Conservation (phyloP, 768 basidiomycete genomes). For the Suillus brevipes region DNA sequence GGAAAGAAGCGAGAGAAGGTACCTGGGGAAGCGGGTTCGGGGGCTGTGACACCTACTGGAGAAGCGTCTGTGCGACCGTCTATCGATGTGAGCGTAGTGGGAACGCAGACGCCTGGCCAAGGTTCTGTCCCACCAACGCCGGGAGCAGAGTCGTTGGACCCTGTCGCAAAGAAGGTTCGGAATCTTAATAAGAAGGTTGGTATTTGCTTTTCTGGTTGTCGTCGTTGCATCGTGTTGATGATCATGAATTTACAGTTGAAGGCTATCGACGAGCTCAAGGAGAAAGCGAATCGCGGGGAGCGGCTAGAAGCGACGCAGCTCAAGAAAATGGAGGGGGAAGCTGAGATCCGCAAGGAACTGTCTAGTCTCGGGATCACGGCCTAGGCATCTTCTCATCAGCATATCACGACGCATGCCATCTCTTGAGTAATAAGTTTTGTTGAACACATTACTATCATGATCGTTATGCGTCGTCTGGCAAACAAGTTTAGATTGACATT, state of each 20-base stretch:
- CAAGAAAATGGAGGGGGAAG: slow-evolving; percentile 95
- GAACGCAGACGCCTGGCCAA: slow-evolving; percentile 15
- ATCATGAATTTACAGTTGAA: slow-evolving; percentile 63
- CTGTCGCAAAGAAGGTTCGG: slow-evolving; percentile 87
- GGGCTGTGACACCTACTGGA: slow-evolving; percentile 29
- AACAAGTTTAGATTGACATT: not conserved
- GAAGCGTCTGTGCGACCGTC: slow-evolving; percentile 32
- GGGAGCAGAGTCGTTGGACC: slow-evolving; percentile 65
- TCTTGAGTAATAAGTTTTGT: not conserved
- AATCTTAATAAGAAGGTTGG: slow-evolving; percentile 94
- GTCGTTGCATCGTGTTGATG: slow-evolving; percentile 11
- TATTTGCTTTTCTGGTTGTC: slow-evolving; percentile 10
- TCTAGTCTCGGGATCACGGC: slow-evolving; percentile 32
- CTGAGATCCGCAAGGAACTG: slow-evolving; percentile 81
- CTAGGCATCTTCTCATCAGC: slow-evolving; percentile 10
- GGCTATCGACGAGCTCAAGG: slow-evolving; percentile 98
- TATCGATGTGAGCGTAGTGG: slow-evolving; percentile 37
- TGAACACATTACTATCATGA: slow-evolving; percentile 1
- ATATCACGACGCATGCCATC: not conserved
- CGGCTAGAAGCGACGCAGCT: slow-evolving; percentile 92
- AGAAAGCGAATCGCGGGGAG: slow-evolving; percentile 86
- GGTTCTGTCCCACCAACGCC: slow-evolving; percentile 52
- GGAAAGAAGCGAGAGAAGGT: slow-evolving; percentile 40
- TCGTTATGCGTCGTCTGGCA: not conserved
- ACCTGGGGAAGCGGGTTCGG: slow-evolving; percentile 22